Base-by-base conservation (phyloP, 2,329 filamentous ascomycete genomes). In the Aspergillus fijiensis region DNA sequence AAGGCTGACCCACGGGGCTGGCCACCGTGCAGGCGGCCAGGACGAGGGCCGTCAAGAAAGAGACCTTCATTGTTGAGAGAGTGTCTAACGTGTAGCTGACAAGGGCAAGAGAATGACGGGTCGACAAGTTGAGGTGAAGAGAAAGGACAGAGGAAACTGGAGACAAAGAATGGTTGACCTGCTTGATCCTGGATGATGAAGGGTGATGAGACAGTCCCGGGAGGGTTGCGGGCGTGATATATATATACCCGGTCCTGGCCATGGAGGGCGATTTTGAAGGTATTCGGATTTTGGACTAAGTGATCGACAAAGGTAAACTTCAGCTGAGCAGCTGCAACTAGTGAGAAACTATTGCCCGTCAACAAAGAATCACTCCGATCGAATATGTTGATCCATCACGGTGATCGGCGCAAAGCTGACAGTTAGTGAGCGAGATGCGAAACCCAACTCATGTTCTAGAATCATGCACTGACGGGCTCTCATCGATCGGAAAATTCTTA, bases 41-140 rank as follows among this genome's bases (percentile, higher is more conserved):
- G 49, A 59, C 59, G 14, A 67, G 54, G 47, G 62, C 62, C 39
- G 65, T 62, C 29, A 65, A 35, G 35, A 63, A 48, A 42, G 63
- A 58, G 35, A 60, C 59, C 60, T 60, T 67, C 65, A 67, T 67
- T n/a, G 52, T 61, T 2, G 62, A 57, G 58, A 49, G 48, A 55
- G 56, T 57, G 39, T 50, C 25, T 56, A 60, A 60, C 58, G 39
- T 47, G 51, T 39, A 31, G 57, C 5, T 16, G 42, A 56, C 53
- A 47, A 27, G 50, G 47, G 35, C 31, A 51, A 58, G 60, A 23
- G 58, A 56, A 45, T 42, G 51, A 31, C 29, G 25, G 33, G 49
- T 60, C 16, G 51, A 58, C 51, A 58, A 60, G 58, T 16, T 27
- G 9, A 60, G 65, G 39, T 45, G 59, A 60, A 60, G 35, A 47